Percentiles rank a stretch among this genome's conserved stretches.
These are phyloP conservation scores for Acer yangbiense DNA, from an alignment of 345 rosid genomes.

Conservation along the genomic window DNA sequence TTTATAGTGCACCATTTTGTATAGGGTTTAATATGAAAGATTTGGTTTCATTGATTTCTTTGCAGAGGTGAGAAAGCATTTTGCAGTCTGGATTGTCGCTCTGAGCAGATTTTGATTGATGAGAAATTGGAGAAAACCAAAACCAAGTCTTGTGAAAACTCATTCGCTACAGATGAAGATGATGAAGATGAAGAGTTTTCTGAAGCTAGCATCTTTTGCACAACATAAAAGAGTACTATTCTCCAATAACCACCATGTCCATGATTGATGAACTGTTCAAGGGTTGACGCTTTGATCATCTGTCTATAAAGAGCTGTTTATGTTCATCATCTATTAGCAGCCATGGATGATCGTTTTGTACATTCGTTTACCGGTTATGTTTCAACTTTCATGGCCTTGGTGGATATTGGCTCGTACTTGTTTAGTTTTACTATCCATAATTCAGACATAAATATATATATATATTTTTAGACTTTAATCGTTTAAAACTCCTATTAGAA, in stretches of 20 bases:
- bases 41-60: constrained; percentile 2
- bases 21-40: not conserved
- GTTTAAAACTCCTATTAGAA: constrained; percentile 14
- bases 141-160: constrained; percentile 26
- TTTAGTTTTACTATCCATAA: constrained; percentile 16
- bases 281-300: constrained; percentile 45
- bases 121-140: constrained; percentile 43
- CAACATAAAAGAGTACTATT: constrained; percentile 18
- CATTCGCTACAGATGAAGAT: constrained; percentile 20
- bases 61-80: constrained; percentile 89
- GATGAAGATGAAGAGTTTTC: constrained; percentile 35
- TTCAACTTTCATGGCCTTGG: constrained; percentile 40
- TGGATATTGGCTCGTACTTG: constrained; percentile 17
- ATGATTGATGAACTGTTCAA: constrained; percentile 32
- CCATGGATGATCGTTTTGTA: constrained; percentile 70
- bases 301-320: constrained; percentile 68
- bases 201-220: constrained; percentile 36
- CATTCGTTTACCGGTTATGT: constrained; percentile 31
- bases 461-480: constrained; percentile 14
- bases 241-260: constrained; percentile 28
- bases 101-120: constrained; percentile 61
- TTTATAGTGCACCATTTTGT: not conserved
- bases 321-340: constrained; percentile 61
- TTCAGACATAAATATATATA: constrained; percentile 12
- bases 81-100: constrained; percentile 73